Evolutionary conservation across 257 asterid species (phyloP), one percentile per base, ranked within the genome.

Genomic region (Salvia hispanica): DNA sequence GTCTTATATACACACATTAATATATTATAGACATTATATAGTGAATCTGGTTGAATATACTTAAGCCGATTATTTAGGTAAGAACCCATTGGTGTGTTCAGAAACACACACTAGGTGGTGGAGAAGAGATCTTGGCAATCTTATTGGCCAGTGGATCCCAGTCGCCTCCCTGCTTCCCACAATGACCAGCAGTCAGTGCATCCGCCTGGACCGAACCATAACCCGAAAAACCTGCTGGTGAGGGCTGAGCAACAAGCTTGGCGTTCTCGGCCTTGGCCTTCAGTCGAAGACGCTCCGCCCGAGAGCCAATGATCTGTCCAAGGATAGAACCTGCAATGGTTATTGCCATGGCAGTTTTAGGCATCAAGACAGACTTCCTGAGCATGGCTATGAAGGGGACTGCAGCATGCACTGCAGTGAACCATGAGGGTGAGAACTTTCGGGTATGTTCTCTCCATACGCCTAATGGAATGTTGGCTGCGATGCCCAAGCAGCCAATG

Each of bases 331-430:
- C 95, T 3, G 91, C 95, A 67, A 90, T 81, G 53, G 94, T 90
- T 53, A 87, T 48, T n/a, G 87, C 91, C 95, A 90, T 90, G 12
- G 96, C 95, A 14, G 86, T 84, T 75, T 85, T 87, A 16, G 96
- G 96, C 96, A 90, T 87, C 71, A 81, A 69, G 21, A 90, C 94
- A 0, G 95, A 87, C 80, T 90, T 90, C 81, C 97, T 82, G 37
- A 90, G 88, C 95, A 90, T 87, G 48, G 95, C 96, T 72, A 87
- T 81, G 84, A 90, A 87, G 31, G 96, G 96, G 53, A 90, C 90
- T 47, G 96, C 96, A 48, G 95, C 96, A 71, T 87, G 97, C 5
- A 90, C 95, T 1, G 97, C 97, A 57, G 75, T 77, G 76, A 90
- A 85, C 97, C 97, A 90, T 1, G 93, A 79, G 31, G 68, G 67